A percentile compares a stretch with the other conserved stretches of the same genome.
Evolutionary conservation across 106 monocot species (phyloP).

Genomic region (Allium sativum): DNA sequence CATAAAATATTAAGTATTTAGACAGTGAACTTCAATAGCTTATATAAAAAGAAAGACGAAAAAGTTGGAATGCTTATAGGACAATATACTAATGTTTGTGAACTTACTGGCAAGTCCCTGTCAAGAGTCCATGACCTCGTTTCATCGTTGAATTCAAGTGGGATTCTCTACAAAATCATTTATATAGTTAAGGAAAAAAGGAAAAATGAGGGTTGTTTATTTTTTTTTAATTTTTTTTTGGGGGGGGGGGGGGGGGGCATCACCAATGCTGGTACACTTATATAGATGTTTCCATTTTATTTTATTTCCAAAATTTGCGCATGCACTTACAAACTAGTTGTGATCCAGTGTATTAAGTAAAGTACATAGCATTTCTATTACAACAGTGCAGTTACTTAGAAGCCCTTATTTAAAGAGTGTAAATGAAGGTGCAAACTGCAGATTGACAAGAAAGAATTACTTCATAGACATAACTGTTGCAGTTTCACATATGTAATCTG

Average conservation of each 20-base stretch:
- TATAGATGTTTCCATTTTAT: neutral
- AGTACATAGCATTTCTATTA: too few relatives aligned
- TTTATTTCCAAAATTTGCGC: neutral
- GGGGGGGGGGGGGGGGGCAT: too few relatives aligned
- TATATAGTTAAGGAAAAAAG: neutral
- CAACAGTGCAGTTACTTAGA: too few relatives aligned
- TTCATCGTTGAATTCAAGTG: conserved; percentile 52
- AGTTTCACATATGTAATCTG: neutral
- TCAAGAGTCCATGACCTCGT: conserved; percentile 63
- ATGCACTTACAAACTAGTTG: neutral
- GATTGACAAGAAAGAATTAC: neutral
- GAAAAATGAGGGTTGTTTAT: neutral
- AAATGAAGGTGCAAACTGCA: neutral
- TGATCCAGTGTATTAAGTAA: neutral
- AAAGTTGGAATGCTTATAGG: neutral
- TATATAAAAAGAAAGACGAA: neutral
- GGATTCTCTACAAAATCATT: conserved; percentile 52
- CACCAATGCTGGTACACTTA: neutral
- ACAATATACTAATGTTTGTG: neutral
- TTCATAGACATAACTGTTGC: neutral
- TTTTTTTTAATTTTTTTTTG: too few relatives aligned
- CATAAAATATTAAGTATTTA: conserved; percentile 1
- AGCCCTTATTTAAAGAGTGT: neutral
- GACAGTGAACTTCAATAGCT: neutral
- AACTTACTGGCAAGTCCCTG: conserved; percentile 79